Evolutionary conservation across 345 rosid genomes (phyloP), one percentile per base, ranked within the genome.

Genomic region (Populus euphratica): DNA sequence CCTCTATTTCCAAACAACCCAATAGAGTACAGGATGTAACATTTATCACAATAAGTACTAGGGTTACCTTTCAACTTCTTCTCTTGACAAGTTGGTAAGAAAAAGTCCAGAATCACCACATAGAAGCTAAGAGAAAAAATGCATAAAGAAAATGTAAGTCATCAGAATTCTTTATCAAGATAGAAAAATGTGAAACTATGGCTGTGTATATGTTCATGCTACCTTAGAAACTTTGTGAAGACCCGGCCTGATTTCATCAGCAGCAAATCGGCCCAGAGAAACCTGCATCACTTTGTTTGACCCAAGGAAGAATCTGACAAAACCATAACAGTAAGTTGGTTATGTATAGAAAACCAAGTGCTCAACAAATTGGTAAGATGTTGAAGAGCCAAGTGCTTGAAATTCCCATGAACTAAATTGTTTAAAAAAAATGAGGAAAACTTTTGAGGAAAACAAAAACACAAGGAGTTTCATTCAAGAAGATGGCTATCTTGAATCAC

Each of bases 271-370:
- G 74, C 99, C 99, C 43, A 96, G 82, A 67, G 99, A 90, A 74
- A 94, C 95, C 77, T 94, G 98, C 98, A 94, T 96, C 33, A 94
- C 99, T 86, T 94, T 94, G 83, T 96, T 96, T 29, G 98, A 94
- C 20, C 98, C 99, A 13, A 96, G 94, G 78, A 94, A 94, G 81
- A 93, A 96, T 82, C 99, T 96, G 74, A 74, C 50, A 67, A 56
- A 54, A 47, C 31, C 21, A 72, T 20, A 8, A 71, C 17, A 27
- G 59, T 4, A 43, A 12, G 35, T 74, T 18, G 29, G 6, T 4
- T n/a, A 59, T 13, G 29, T 23, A 59, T 9, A 23, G 27, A 59
- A 23, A n/a, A 59, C 13, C 64, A 59, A 10, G 64, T 59, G 12
- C 29, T 23, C 13, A n/a, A 59, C 25, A 59, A 59, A 29, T 3